Evolutionary conservation across 352 stramenopile genomes (phyloP).

Genomic region (Phytophthora quininea): DNA sequence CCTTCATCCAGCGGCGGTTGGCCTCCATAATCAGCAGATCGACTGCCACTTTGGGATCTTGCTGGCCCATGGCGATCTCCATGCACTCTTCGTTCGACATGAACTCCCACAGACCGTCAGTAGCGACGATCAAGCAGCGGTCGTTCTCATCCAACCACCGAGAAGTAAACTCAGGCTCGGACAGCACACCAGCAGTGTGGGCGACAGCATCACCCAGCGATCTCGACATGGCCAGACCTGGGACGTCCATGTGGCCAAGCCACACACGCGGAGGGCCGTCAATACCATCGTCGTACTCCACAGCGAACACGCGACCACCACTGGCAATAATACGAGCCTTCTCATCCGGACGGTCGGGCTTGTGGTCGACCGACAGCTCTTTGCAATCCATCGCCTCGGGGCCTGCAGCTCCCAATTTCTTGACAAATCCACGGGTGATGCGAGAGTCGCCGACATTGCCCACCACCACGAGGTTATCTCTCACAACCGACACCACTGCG

Average conservation of each 20-base stretch:
- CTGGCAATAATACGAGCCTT: conserved; percentile 95
- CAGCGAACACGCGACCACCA: conserved; percentile 97
- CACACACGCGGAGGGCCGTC: conserved; percentile 98
- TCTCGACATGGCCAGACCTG: conserved; percentile 97
- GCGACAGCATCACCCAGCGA: conserved; percentile 97
- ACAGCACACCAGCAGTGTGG: conserved; percentile 95
- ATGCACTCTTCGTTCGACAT: conserved; percentile 96
- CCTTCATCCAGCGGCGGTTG: conserved; percentile 97
- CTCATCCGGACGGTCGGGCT: conserved; percentile 95
- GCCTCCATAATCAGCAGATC: conserved; percentile 95
- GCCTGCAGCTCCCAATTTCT: conserved; percentile 25
- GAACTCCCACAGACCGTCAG: conserved; percentile 99
- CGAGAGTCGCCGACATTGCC: conserved; percentile 98
- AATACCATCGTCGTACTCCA: conserved; percentile 99
- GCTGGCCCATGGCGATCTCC: conserved; percentile 77
- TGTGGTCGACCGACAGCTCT: conserved; percentile 97
- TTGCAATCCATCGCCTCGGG: conserved; percentile 49
- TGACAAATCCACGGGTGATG: conserved; percentile 88
- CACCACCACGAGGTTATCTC: conserved; percentile 88
- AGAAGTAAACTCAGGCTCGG: conserved; percentile 95
- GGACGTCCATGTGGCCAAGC: conserved; percentile 98
- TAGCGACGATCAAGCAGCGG: conserved; percentile 96
- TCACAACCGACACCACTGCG: conserved; percentile 73
- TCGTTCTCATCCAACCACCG: conserved; percentile 84
- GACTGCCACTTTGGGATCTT: conserved; percentile 85